phyloP scores from a whole-genome alignment of 78 protist genomes.

The Chrysochromulina tobinii region DNA sequence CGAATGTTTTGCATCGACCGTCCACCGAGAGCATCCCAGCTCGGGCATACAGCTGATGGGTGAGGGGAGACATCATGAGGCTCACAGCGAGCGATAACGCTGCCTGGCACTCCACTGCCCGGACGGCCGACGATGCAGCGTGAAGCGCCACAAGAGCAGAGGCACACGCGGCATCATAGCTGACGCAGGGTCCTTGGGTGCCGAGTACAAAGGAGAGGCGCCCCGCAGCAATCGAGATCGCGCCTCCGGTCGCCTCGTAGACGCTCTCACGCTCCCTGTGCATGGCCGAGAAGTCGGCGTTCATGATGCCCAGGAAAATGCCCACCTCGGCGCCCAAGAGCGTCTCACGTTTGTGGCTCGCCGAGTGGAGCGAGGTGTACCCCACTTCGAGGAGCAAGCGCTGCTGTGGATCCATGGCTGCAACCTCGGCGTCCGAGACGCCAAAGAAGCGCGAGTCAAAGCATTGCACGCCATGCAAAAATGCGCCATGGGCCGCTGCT shows the following conservation, averaged over 20 bases:
- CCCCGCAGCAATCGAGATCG: constrained; percentile 6
- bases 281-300: not conserved
- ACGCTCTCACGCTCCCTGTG: too few species aligned
- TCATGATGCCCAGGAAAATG: not conserved
- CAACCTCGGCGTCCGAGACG: not conserved
- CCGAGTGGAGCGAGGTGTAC: not conserved
- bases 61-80: not conserved
- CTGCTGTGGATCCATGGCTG: constrained; percentile 38
- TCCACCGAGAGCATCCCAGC: constrained; percentile 48
- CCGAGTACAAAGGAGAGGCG: constrained; percentile 73
- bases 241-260: not conserved
- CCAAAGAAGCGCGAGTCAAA: not conserved
- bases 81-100: not conserved
- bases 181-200: constrained; percentile 73
- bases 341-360: not conserved
- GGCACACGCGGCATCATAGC: constrained; percentile 87
- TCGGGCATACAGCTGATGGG: not conserved
- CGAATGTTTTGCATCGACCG: constrained; percentile 74
- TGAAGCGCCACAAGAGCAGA: constrained; percentile 74
- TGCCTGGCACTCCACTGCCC: not conserved
- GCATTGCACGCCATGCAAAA: not conserved
- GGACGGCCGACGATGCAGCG: constrained; percentile 50
- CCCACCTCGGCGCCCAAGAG: not conserved
- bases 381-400: not conserved
- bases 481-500: not conserved